Evolutionary conservation across 441 rosid species (phyloP).

Genomic region (Macaranga tanarius): DNA sequence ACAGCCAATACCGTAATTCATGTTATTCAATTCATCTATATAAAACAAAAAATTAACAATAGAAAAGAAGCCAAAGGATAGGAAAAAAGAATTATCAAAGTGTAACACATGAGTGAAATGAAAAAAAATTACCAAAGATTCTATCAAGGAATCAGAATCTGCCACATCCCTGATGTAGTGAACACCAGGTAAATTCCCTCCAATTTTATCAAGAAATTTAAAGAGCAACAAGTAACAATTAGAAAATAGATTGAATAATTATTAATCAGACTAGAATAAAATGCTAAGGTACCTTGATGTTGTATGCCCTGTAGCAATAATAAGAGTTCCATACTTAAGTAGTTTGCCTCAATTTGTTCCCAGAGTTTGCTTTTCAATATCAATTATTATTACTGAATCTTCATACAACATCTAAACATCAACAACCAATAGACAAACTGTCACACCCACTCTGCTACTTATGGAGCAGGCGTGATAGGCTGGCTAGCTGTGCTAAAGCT

Average conservation of each 20-base stretch:
- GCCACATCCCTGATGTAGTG: constrained; percentile 90
- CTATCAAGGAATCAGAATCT: constrained; percentile 76
- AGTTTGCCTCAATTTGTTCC: constrained; percentile 72
- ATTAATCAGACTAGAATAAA: not conserved
- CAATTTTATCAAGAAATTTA: constrained; percentile 88
- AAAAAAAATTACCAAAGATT: constrained; percentile 61
- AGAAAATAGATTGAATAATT: not conserved
- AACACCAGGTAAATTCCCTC: constrained; percentile 82
- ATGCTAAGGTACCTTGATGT: too few relatives aligned
- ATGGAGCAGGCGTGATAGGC: too few relatives aligned
- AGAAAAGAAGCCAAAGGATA: not conserved
- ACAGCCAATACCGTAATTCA: too few relatives aligned
- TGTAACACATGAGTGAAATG: not conserved
- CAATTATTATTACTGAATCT: constrained; percentile 70
- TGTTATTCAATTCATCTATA: not conserved
- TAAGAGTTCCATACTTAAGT: constrained; percentile 86
- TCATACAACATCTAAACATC: constrained; percentile 55
- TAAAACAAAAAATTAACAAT: not conserved
- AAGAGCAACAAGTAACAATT: constrained; percentile 14
- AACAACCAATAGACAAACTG: not conserved
- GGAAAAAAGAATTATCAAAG: not conserved
- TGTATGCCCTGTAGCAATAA: too few relatives aligned
- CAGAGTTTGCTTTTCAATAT: constrained; percentile 72
- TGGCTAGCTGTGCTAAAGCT: too few relatives aligned
- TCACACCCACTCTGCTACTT: too few relatives aligned